phyloP scores from a whole-genome alignment of 176 grass and related monocot genomes.

The Bonia amplexicaulis region DNA sequence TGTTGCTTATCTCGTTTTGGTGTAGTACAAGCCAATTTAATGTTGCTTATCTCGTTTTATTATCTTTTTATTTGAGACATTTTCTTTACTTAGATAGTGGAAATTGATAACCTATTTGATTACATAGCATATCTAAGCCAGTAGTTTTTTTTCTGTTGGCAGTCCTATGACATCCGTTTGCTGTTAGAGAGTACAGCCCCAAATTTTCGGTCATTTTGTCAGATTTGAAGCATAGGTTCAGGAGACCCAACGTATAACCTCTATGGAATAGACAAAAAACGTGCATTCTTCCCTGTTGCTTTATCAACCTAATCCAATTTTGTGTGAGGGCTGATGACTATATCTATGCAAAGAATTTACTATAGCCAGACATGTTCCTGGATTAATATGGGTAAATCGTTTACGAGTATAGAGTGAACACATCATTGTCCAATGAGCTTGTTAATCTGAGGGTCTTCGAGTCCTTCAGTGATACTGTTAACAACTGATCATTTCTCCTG shows the following conservation, averaged over 20 bases:
- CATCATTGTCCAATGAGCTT: not conserved
- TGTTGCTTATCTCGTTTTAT: not conserved
- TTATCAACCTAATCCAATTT: not conserved
- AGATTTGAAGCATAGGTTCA: not conserved
- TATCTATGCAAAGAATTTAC: not conserved
- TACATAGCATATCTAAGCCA: not conserved
- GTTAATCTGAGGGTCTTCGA: not conserved
- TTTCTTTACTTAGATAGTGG: not conserved
- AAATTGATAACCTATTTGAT: not conserved
- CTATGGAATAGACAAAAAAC: not conserved
- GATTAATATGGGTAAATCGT: not conserved
- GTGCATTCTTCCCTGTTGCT: not conserved
- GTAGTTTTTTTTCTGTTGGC: not conserved
- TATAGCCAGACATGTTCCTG: not conserved
- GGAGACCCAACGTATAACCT: not conserved
- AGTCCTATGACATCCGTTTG: not conserved
- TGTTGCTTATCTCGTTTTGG: not conserved
- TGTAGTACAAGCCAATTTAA: slow-evolving; percentile 2
- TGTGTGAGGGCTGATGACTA: not conserved
- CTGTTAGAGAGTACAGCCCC: not conserved
- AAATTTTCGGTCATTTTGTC: not conserved
- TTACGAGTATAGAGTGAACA: not conserved
- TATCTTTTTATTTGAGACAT: not conserved
- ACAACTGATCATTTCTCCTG: not conserved
- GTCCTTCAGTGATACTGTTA: not conserved